phyloP scores from a whole-genome alignment of 352 stramenopile species.

The Salisapilia sapeloensis region DNA sequence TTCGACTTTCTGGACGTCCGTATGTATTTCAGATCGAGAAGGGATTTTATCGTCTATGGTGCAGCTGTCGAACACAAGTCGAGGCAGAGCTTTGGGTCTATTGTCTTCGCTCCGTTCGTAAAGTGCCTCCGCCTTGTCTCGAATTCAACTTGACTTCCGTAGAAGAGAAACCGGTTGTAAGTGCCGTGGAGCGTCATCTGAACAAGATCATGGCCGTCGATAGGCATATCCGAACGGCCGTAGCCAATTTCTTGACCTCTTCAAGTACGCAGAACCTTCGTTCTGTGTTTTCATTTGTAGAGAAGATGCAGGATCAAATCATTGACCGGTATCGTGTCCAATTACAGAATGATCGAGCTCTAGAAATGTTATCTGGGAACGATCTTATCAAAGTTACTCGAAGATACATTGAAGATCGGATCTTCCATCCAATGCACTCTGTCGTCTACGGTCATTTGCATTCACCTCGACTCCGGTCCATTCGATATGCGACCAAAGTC shows the following conservation, averaged over 20 bases:
- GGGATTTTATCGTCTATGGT: conserved; percentile 68
- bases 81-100: conserved; percentile 72
- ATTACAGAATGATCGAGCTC: conserved; percentile 37
- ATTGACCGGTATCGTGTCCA: conserved; percentile 48
- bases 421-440: conserved; percentile 44
- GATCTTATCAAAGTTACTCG: conserved; percentile 60
- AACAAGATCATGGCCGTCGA: conserved; percentile 78
- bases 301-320: conserved; percentile 40
- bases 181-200: conserved; percentile 32
- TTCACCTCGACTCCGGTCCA: conserved; percentile 12
- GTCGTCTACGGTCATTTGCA: conserved; percentile 40
- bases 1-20: conserved; percentile 31
- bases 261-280: conserved; percentile 26
- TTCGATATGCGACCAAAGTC: conserved; percentile 13
- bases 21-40: conserved; percentile 79
- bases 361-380: conserved; percentile 51
- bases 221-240: conserved; percentile 18
- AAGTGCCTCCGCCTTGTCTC: conserved; percentile 20
- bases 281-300: conserved; percentile 39
- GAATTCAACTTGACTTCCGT: conserved; percentile 44
- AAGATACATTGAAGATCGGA: conserved; percentile 58
- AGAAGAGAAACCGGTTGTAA: conserved; percentile 32
- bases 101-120: conserved; percentile 29
- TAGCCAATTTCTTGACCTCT: conserved; percentile 30
- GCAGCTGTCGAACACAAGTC: conserved; percentile 56